Base-by-base conservation (phyloP, 371 early-diverging fungal genomes). In the Apophysomyces ossiformis region DNA sequence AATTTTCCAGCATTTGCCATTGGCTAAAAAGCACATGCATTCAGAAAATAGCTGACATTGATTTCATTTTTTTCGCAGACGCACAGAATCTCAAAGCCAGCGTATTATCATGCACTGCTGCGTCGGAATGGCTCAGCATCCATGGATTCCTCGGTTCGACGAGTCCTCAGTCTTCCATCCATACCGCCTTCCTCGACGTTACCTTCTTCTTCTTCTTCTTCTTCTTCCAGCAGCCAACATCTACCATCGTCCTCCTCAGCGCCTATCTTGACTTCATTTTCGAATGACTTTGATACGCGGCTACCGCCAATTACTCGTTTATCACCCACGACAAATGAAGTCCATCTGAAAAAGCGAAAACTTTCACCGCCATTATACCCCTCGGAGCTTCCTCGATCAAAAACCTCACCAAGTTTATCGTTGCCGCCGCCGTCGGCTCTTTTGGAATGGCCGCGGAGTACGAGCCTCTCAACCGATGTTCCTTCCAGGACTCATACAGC, bases 401-500 rank as follows among this genome's bases (percentile, higher is more conserved):
- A 39, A 37, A 65, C 68, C 11, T 68, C 69, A 12, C 65, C 69
- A 1, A 65, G 60, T 45, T 60, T 69, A 18, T 50, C 69, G 0
- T 61, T 69, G 64, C 69, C 69, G 5, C 69, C 69, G 7, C 69
- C 69, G 2, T 43, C 65, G 15, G 69, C 69, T 4, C 47, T 69
- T 37, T 47, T 69, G 41, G 69, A 69, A 46, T 67, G 54, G 54
- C 54, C 54, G 21, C 54, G 54, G 16, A 47, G n/a, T 1, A 7
- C 46, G 54, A 15, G 32, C 54, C 13, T 75, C 73, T 56, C 75
- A 69, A 35, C 71, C 73, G 18, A 65, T 71, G 54, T 78, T 73
- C 32, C 67, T 73, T 4, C 75, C 75, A 5, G 73, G 74, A 13
- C 69, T 73, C 46, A 74, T 68, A 63, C 54, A 3, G 64, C 64